Evolutionary conservation across 805 yeast species (phyloP).

Genomic region (Lachancea waltii): DNA sequence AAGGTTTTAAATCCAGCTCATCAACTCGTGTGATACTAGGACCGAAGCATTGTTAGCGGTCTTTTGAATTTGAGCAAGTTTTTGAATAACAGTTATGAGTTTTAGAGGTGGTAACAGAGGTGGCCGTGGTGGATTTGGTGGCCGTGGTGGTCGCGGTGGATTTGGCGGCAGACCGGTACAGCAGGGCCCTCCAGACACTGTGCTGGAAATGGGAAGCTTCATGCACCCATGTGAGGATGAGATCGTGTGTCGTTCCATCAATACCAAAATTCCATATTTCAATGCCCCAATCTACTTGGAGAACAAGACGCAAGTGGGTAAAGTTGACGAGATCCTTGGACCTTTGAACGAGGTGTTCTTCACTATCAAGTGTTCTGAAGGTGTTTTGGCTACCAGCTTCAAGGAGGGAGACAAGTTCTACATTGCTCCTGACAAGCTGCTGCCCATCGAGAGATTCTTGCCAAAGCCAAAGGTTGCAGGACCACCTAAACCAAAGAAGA

Average conservation of each 20-base stretch:
- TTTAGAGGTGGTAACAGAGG: conserved; percentile 36
- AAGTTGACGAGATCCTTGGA: conserved; percentile 96
- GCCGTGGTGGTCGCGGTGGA: conserved; percentile 39
- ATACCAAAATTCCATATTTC: conserved; percentile 92
- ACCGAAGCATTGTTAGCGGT: not conserved
- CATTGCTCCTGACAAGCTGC: conserved; percentile 90
- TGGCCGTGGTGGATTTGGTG: conserved; percentile 35
- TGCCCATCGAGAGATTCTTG: conserved; percentile 93
- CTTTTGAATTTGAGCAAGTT: not conserved
- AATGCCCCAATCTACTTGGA: conserved; percentile 97
- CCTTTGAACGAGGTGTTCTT: conserved; percentile 97
- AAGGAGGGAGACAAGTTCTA: conserved; percentile 93
- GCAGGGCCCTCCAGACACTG: conserved; percentile 95
- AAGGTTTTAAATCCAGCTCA: not conserved
- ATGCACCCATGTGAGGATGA: conserved; percentile 94
- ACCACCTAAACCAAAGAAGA: conserved; percentile 72
- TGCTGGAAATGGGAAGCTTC: conserved; percentile 90
- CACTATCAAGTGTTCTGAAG: conserved; percentile 93
- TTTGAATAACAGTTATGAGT: conserved; percentile 29
- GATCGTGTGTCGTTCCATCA: conserved; percentile 91
- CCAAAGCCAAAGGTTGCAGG: conserved; percentile 91
- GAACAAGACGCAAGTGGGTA: conserved; percentile 93
- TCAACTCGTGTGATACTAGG: not conserved
- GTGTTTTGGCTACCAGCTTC: conserved; percentile 90
- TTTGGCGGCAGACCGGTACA: conserved; percentile 54